Evolutionary conservation across 371 early-diverging fungal species (phyloP).

Genomic region (Mucor saturninus): DNA sequence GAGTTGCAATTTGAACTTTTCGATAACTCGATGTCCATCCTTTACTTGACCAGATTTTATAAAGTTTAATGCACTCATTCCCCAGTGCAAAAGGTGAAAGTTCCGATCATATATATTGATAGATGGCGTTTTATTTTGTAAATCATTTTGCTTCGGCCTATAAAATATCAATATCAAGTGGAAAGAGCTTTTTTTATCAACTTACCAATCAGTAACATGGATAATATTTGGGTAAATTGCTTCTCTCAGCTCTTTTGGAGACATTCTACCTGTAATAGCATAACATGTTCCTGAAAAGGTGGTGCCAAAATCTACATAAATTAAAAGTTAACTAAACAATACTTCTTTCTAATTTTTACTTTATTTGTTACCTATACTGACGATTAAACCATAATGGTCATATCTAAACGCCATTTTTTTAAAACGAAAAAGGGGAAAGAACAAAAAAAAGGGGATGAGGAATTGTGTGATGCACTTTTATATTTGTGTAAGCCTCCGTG

Average conservation of each 20-base stretch:
- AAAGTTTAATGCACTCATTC: constrained; percentile 2
- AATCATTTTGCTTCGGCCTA: neutral
- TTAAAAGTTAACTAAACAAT: neutral
- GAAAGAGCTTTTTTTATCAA: neutral
- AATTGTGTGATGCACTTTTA: neutral
- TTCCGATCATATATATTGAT: constrained; percentile 9
- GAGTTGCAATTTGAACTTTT: constrained; percentile 13
- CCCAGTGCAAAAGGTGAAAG: constrained; percentile 11
- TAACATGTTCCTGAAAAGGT: constrained; percentile 23
- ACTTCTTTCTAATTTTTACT: neutral
- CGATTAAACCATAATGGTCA: neutral
- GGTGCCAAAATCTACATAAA: constrained; percentile 13
- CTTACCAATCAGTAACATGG: neutral
- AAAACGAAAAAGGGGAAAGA: neutral
- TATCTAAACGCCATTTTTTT: constrained; percentile 9
- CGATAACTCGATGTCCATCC: neutral
- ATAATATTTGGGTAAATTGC: neutral
- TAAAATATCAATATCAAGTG: neutral
- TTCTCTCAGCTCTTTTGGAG: neutral
- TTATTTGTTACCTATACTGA: constrained; percentile 6
- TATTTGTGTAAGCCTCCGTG: neutral
- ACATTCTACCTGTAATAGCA: neutral
- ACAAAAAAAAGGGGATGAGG: neutral
- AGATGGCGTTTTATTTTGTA: constrained; percentile 10
- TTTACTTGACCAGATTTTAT: neutral